Evolutionary conservation across 768 basidiomycete genomes (phyloP).

Genomic region (Mycena belliarum): DNA sequence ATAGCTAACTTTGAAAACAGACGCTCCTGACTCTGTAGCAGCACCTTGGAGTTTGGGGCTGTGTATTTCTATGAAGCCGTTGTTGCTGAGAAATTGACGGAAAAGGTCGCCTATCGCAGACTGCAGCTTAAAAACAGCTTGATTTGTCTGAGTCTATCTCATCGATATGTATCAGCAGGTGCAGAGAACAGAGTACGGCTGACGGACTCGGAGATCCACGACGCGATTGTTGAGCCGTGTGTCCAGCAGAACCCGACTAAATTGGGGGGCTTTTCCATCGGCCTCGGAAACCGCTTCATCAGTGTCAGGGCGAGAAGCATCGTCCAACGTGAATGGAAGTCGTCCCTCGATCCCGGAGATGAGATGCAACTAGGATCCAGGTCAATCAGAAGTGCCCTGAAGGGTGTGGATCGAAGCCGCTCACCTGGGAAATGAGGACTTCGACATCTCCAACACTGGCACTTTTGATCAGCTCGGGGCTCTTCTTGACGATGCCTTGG

Average conservation of each 20-base stretch:
- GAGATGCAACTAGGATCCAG: constrained; percentile 66
- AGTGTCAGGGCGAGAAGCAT: constrained; percentile 82
- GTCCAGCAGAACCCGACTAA: constrained; percentile 83
- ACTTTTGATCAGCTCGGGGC: constrained; percentile 86
- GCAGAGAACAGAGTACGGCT: neutral
- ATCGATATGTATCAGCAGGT: constrained; percentile 3
- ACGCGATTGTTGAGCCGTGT: constrained; percentile 94
- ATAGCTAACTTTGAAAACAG: constrained; percentile 96
- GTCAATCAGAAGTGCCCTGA: neutral
- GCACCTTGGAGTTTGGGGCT: constrained; percentile 97
- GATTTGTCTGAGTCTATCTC: constrained; percentile 85
- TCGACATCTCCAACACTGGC: constrained; percentile 88
- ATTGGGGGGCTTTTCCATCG: constrained; percentile 45
- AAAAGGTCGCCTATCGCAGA: constrained; percentile 87
- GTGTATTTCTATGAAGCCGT: constrained; percentile 93
- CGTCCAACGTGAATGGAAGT: constrained; percentile 90
- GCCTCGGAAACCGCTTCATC: constrained; percentile 59
- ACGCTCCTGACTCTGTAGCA: constrained; percentile 95
- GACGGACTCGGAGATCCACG: constrained; percentile 84
- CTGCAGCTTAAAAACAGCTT: constrained; percentile 92
- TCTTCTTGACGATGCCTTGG: constrained; percentile 78
- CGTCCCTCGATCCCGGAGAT: constrained; percentile 76
- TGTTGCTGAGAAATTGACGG: constrained; percentile 71
- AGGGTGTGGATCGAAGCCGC: constrained; percentile 20
- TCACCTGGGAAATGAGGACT: constrained; percentile 79